Conservation (phyloP, 371 early-diverging fungal species). For the Choanephora cucurbitarum region DNA sequence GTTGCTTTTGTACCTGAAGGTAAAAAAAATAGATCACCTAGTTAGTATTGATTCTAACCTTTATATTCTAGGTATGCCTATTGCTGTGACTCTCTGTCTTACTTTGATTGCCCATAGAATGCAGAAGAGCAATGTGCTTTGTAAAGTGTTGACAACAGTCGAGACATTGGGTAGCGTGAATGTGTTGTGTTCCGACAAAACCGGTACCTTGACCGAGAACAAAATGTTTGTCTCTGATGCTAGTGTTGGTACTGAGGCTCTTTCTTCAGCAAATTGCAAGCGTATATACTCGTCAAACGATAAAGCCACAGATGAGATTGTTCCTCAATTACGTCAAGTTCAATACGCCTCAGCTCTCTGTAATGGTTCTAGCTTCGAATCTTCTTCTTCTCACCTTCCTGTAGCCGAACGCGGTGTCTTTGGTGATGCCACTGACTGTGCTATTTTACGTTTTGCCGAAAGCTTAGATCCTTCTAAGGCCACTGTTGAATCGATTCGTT, state of each 20-base stretch:
- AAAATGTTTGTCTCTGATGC: slow-evolving; percentile 61
- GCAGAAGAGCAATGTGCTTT: slow-evolving; percentile 55
- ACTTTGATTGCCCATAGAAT: slow-evolving; percentile 62
- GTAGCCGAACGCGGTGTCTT: slow-evolving; percentile 54
- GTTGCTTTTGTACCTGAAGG: slow-evolving; percentile 72
- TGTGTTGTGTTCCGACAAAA: slow-evolving; percentile 72
- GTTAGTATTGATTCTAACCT: no score
- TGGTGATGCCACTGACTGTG: slow-evolving; percentile 82
- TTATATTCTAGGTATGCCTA: slow-evolving; percentile 43
- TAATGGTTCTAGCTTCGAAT: slow-evolving; percentile 65
- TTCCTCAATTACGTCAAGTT: slow-evolving; percentile 41
- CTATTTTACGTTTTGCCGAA: slow-evolving; percentile 65
- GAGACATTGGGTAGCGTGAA: slow-evolving; percentile 73
- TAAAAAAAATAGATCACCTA: no score
- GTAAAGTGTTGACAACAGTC: slow-evolving; percentile 65
- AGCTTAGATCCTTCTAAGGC: slow-evolving; percentile 23
- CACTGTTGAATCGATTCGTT: slow-evolving; percentile 22
- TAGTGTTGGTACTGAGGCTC: slow-evolving; percentile 42
- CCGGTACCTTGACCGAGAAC: slow-evolving; percentile 72
- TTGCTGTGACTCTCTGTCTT: slow-evolving; percentile 56
- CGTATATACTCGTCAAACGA: slow-evolving; percentile 3
- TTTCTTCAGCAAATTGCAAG: slow-evolving; percentile 28
- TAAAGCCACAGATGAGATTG: slow-evolving; percentile 16
- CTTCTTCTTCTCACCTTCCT: slow-evolving; percentile 40
- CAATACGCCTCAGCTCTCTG: slow-evolving; percentile 62